phyloP scores from a whole-genome alignment of 495 filamentous ascomycete genomes.

The Aspergillus asperescens region DNA sequence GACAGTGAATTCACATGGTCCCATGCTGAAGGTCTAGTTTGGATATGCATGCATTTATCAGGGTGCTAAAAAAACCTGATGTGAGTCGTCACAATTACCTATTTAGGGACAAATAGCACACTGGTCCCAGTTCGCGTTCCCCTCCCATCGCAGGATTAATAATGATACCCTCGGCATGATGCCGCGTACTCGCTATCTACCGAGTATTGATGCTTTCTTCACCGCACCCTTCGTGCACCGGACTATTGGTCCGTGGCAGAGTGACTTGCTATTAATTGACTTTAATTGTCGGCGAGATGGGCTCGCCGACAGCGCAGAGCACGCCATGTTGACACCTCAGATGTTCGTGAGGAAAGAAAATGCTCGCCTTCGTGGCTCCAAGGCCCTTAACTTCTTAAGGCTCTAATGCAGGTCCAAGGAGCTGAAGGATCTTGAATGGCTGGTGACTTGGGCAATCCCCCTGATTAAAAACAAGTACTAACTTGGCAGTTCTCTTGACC shows the following conservation, averaged over 20 bases:
- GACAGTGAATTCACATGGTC: no score
- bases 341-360: neutral
- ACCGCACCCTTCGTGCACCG: constrained; percentile 11
- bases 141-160: neutral
- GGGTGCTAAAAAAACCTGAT: no score
- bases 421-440: constrained; percentile 3
- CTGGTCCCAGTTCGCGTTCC: constrained; percentile 10
- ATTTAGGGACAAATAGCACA: constrained; percentile 6
- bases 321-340: neutral
- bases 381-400: neutral
- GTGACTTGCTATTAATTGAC: neutral
- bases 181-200: neutral
- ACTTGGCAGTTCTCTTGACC: constrained; percentile 7
- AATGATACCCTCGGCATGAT: constrained; percentile 3
- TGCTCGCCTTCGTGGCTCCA: neutral
- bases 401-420: constrained; percentile 11
- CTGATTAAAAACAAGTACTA: constrained; percentile 11
- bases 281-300: no score
- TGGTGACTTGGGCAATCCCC: constrained; percentile 3
- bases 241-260: neutral
- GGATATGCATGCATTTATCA: neutral
- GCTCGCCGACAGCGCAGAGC: neutral
- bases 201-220: neutral
- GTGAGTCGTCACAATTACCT: constrained; percentile 17
- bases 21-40: no score